phyloP scores from a whole-genome alignment of 2,329 filamentous ascomycete species.

The Neurospora crassa region DNA sequence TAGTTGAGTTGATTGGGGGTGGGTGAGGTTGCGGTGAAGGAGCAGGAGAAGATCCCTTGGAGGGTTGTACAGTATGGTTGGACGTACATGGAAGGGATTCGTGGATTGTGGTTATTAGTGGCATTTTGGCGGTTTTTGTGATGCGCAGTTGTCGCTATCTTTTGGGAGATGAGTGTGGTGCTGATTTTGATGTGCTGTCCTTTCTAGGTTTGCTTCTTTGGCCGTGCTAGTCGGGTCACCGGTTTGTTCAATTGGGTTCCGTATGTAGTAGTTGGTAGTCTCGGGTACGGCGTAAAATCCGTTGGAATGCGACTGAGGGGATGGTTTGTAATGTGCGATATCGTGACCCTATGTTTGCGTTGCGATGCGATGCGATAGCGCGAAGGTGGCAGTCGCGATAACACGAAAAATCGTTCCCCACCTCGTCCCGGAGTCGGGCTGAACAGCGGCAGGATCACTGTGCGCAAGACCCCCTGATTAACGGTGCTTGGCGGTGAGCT shows the following conservation, averaged over 20 bases:
- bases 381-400: neutral
- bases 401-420: neutral
- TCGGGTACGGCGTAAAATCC: neutral
- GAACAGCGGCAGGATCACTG: neutral
- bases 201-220: neutral
- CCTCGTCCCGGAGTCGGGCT: neutral
- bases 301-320: neutral
- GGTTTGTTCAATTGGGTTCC: neutral
- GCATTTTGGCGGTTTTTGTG: constrained; percentile 38
- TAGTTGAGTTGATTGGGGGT: constrained; percentile 7
- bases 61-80: constrained; percentile 7
- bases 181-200: neutral
- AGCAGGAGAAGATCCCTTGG: constrained; percentile 9
- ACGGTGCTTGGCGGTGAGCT: neutral
- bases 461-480: neutral
- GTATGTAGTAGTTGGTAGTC: neutral
- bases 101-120: constrained; percentile 59
- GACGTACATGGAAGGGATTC: constrained; percentile 71
- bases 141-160: neutral
- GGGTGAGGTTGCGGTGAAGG: neutral
- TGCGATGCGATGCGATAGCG: neutral
- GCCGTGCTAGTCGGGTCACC: neutral
- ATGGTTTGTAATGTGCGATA: neutral
- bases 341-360: too few species aligned
- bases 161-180: neutral